Percentiles rank a stretch among this genome's conserved stretches.
Evolutionary conservation across 2,329 filamentous ascomycete species (phyloP).

Genomic region (Fusarium pininemorale): DNA sequence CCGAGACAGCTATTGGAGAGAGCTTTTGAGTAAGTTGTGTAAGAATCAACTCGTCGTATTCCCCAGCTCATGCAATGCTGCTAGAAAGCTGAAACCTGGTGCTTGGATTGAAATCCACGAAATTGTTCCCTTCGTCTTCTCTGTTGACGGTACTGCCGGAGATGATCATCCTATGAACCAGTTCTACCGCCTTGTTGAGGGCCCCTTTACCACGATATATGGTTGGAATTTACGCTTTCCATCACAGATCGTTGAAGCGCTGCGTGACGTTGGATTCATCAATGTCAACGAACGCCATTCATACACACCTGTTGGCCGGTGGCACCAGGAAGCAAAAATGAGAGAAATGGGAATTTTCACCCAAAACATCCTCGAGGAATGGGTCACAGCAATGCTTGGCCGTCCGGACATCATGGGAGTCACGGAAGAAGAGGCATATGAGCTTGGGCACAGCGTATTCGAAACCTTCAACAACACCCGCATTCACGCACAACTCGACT

Average conservation of each 20-base stretch:
- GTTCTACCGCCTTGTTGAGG: conserved; percentile 47
- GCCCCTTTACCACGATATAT: conserved; percentile 45
- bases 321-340: conserved; percentile 47
- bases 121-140: conserved; percentile 45
- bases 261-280: conserved; percentile 48
- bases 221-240: conserved; percentile 49
- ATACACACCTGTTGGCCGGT: conserved; percentile 50
- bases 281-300: conserved; percentile 44
- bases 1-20: conserved; percentile 60
- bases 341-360: conserved; percentile 52
- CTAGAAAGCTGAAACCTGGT: conserved; percentile 49
- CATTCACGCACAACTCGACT: conserved; percentile 48
- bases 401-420: conserved; percentile 48
- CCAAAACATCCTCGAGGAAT: conserved; percentile 49
- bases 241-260: conserved; percentile 39
- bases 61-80: conserved; percentile 11
- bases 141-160: conserved; percentile 45
- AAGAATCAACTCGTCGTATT: not conserved
- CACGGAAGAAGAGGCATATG: conserved; percentile 46
- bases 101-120: conserved; percentile 54
- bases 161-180: conserved; percentile 46
- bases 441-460: conserved; percentile 45
- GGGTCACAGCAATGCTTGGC: conserved; percentile 47
- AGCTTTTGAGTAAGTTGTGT: conserved; percentile 51
- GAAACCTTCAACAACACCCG: conserved; percentile 46